These are phyloP conservation scores for Leccinum broughii DNA, from an alignment of 768 basidiomycete species.

Conservation along the genomic window DNA sequence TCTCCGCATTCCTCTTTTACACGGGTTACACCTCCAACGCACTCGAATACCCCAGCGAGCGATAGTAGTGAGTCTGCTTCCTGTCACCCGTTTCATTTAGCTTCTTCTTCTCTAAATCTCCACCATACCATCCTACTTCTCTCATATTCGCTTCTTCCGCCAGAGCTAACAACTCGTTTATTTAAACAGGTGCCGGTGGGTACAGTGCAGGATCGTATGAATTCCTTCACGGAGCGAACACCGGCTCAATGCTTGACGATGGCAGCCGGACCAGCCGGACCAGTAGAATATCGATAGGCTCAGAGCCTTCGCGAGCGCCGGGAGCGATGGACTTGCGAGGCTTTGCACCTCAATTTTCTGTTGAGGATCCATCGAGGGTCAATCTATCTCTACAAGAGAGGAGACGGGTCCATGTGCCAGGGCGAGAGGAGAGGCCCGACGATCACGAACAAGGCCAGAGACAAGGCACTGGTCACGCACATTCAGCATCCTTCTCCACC, in stretches of 20 bases:
- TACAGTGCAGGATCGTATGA: conserved; percentile 24
- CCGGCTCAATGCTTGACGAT: conserved; percentile 24
- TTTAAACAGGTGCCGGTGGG: conserved; percentile 17
- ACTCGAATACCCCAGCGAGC: conserved; percentile 29
- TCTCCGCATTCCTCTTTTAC: conserved; percentile 23
- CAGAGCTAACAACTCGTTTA: background rate
- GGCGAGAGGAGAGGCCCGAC: background rate
- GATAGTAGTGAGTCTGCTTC: conserved; percentile 28
- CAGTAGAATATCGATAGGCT: conserved; percentile 16
- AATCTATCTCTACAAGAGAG: conserved; percentile 4
- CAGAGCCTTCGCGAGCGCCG: conserved; percentile 14
- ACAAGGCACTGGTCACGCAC: conserved; percentile 12
- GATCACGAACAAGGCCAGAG: background rate
- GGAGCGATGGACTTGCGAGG: background rate
- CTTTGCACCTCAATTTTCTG: background rate
- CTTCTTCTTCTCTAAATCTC: background rate
- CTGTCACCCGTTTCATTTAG: background rate
- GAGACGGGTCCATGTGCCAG: background rate
- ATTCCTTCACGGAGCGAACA: conserved; percentile 22
- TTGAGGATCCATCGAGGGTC: background rate
- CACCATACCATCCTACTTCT: background rate
- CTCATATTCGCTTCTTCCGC: background rate
- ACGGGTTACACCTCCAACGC: conserved; percentile 24
- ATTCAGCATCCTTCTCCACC: conserved; percentile 29
- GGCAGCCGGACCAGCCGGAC: conserved; percentile 9